Conservation (phyloP, 2,329 filamentous ascomycete species). For the Tolypocladium amazonense region DNA sequence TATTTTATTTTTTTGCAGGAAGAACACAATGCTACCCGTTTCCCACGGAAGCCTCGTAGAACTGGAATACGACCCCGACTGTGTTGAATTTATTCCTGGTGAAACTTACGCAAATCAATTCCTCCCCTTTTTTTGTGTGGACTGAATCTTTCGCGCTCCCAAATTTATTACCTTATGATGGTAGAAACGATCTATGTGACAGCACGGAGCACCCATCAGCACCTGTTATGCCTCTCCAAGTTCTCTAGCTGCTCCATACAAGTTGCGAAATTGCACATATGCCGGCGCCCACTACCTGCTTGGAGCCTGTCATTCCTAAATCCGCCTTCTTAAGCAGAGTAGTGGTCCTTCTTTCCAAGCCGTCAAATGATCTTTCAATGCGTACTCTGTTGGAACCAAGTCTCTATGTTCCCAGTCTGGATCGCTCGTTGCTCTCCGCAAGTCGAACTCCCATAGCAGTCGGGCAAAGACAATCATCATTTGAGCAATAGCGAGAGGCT, state of each 20-base stretch:
- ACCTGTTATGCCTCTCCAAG: not conserved
- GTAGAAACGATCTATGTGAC: too few relatives aligned
- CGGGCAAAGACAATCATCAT: constrained; percentile 4
- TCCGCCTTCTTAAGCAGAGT: not conserved
- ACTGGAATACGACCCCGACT: too few relatives aligned
- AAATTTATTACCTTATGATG: too few relatives aligned
- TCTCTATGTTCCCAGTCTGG: not conserved
- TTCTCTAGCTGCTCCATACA: not conserved
- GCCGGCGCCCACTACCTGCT: not conserved
- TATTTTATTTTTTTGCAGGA: too few relatives aligned
- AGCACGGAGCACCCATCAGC: too few relatives aligned
- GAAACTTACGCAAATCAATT: too few relatives aligned
- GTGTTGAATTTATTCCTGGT: too few relatives aligned
- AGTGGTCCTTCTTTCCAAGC: not conserved
- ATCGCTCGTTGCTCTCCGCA: constrained; percentile 1
- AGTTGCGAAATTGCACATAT: not conserved
- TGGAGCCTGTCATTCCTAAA: not conserved
- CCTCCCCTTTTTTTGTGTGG: too few relatives aligned
- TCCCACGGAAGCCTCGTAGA: too few relatives aligned
- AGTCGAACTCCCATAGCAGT: constrained; percentile 4
- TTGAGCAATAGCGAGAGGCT: constrained; percentile 4
- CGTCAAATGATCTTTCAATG: constrained; percentile 4
- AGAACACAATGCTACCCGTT: too few relatives aligned
- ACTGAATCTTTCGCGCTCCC: too few relatives aligned
- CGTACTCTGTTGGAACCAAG: constrained; percentile 1